Evolutionary conservation across 1,284 basidiomycete species (phyloP), one percentile per base, ranked within the genome.

Genomic region (Trametes pubescens): DNA sequence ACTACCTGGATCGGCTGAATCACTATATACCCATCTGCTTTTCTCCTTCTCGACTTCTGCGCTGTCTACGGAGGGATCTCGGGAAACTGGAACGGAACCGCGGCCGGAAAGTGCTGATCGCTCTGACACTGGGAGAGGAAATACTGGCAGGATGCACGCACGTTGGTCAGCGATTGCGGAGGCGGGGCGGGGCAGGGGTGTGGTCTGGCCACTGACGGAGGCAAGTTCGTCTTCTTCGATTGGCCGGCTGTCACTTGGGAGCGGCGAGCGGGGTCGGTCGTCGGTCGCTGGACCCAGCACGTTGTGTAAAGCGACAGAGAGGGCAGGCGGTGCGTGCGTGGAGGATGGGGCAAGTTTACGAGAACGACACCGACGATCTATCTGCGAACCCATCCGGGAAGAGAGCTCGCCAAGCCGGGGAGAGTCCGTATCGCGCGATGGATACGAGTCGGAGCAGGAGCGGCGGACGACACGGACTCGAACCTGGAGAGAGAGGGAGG

Each of bases 311-410:
- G 40, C 10, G 44, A 34, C 32, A 35, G 43, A 11, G 44, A 37
- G 13, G 26, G 53, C 26, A 18, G 51, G 11, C 21, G 51, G 10
- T 4, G 57, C 43, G 29, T 21, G 18, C 24, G 57, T 10, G 47
- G 57, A 35, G 2, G 57, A 35, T 40, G 54, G 46, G 51, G 58
- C 48, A 22, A 51, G 48, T 29, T 18, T 32, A 57, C 49, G 58
- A 10, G 62, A 63, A 51, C 40, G 49, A 43, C 66, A 67, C 65
- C 73, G 74, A 58, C 70, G 70, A 76, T 76, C 75, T 80, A 76
- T 81, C 70, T 83, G 81, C 72, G 82, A 83, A 73, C 80, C 84
- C 64, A 87, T 87, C 72, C 74, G 76, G 71, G 85, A 87, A 70
- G 79, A 81, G 71, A 75, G 65, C 52, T 65, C 66, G 62, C 60